phyloP scores from a whole-genome alignment of 441 rosid genomes.

The Syzygium malaccense region DNA sequence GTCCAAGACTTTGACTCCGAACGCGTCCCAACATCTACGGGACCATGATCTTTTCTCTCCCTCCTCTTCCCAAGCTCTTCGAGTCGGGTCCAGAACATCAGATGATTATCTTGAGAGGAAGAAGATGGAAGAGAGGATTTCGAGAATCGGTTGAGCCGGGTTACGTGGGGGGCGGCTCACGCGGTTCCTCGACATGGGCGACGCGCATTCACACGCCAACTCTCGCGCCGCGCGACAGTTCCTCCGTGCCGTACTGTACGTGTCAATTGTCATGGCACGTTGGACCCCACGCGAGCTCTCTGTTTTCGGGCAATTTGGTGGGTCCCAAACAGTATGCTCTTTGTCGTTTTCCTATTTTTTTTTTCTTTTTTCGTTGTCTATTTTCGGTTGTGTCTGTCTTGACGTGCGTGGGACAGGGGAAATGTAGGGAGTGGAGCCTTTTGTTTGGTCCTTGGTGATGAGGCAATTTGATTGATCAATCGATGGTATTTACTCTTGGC shows the following conservation, averaged over 20 bases:
- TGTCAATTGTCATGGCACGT: not conserved
- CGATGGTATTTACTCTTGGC: not conserved
- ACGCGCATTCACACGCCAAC: slow-evolving; percentile 28
- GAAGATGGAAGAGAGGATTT: not conserved
- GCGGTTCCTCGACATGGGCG: slow-evolving; percentile 22
- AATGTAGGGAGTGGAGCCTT: not conserved
- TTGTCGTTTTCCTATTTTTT: too few relatives aligned
- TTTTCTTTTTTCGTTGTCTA: not conserved
- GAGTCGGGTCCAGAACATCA: not conserved
- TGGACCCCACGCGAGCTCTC: not conserved
- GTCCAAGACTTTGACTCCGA: not conserved
- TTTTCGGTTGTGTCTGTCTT: not conserved
- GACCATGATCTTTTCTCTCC: not conserved
- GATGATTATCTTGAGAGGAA: not conserved
- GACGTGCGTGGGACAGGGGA: not conserved
- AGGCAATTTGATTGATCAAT: not conserved
- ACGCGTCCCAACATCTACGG: not conserved
- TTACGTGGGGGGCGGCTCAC: slow-evolving; percentile 16
- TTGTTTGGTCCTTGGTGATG: not conserved
- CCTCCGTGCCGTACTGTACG: not conserved
- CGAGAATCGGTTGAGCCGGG: slow-evolving; percentile 3
- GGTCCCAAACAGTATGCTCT: not conserved
- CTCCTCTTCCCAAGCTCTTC: not conserved
- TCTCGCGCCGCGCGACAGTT: not conserved
- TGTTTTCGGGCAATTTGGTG: not conserved